Conservation (phyloP, 495 filamentous ascomycete genomes). For the Margaritispora aquatica region DNA sequence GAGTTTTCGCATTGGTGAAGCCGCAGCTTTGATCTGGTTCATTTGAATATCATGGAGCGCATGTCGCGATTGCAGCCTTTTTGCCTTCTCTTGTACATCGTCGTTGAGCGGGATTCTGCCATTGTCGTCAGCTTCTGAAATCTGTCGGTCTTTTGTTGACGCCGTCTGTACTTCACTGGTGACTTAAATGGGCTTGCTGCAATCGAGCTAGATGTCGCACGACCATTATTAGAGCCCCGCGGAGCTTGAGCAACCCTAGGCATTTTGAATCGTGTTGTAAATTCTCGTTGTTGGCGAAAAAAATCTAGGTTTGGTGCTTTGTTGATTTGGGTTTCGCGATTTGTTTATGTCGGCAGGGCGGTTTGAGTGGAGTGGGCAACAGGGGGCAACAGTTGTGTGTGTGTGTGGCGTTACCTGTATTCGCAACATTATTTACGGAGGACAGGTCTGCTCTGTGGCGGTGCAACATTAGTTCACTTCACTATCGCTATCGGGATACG, state of each 20-base stretch:
- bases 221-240: slow-evolving; percentile 38
- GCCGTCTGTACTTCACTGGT: slow-evolving; percentile 46
- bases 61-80: slow-evolving; percentile 79
- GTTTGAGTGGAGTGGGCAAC: too few species aligned
- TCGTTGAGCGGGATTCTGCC: slow-evolving; percentile 84
- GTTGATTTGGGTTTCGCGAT: not conserved
- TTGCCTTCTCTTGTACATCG: slow-evolving; percentile 86
- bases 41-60: slow-evolving; percentile 86
- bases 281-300: slow-evolving; percentile 10
- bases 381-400: not conserved
- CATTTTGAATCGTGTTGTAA: slow-evolving; percentile 43
- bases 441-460: too few species aligned
- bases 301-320: slow-evolving; percentile 1
- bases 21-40: slow-evolving; percentile 85
- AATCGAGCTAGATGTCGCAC: slow-evolving; percentile 42
- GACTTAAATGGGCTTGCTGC: slow-evolving; percentile 58
- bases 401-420: not conserved
- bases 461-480: not conserved
- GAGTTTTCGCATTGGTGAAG: slow-evolving; percentile 74
- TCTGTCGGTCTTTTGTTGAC: not conserved
- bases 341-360: not conserved
- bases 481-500: not conserved
- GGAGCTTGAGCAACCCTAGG: slow-evolving; percentile 63
- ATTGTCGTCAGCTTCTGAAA: slow-evolving; percentile 7
- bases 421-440: too few species aligned